Percentiles rank a stretch among this genome's conserved stretches.
Evolutionary conservation across 1,284 basidiomycete genomes (phyloP).

Genomic region (Rhodofomes roseus): DNA sequence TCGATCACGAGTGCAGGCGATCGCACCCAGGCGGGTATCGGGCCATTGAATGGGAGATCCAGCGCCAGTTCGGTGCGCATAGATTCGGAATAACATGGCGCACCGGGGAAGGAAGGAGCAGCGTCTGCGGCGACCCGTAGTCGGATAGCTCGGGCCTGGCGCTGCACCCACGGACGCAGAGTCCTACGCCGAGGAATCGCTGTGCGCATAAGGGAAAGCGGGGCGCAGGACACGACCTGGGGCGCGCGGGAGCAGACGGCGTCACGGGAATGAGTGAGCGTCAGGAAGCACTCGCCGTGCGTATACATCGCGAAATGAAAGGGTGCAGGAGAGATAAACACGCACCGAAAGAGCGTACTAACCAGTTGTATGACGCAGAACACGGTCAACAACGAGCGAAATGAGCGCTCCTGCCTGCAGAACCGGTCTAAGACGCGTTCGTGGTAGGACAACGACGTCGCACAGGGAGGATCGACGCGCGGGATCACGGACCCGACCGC

Average conservation of each 20-base stretch:
- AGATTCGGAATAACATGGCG: background rate
- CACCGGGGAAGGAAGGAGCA: background rate
- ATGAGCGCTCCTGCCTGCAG: conserved; percentile 1
- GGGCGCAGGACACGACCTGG: background rate
- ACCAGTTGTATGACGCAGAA: conserved; percentile 1
- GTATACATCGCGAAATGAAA: conserved; percentile 3
- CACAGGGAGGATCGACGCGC: background rate
- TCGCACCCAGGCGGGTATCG: background rate
- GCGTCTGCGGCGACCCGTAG: background rate
- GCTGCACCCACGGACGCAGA: background rate
- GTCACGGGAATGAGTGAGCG: background rate
- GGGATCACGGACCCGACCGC: background rate
- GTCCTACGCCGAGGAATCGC: background rate
- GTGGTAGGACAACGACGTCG: background rate
- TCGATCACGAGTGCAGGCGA: conserved; percentile 1
- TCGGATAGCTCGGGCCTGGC: background rate
- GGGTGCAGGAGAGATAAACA: background rate
- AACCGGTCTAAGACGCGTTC: background rate
- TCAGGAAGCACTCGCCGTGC: background rate
- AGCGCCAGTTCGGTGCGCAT: background rate
- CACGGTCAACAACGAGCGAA: background rate
- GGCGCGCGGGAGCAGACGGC: background rate
- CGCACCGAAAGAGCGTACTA: background rate
- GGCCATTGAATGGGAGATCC: background rate
- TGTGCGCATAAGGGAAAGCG: background rate